phyloP scores from a whole-genome alignment of 2,329 filamentous ascomycete species.

The Colletotrichum cuscutae region DNA sequence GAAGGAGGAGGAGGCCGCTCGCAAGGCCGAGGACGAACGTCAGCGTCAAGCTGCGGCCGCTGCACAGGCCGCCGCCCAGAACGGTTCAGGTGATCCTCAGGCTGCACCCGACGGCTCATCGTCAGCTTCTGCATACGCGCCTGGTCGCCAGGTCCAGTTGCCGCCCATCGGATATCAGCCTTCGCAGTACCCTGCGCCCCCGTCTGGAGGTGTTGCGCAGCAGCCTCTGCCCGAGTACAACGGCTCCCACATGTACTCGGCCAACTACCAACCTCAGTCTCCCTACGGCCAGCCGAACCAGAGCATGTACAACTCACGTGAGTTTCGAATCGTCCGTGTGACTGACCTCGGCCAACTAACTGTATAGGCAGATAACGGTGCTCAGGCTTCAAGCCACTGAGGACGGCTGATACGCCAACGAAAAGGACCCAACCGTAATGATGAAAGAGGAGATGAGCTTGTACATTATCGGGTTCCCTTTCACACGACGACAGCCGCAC shows the following conservation, averaged over 20 bases:
- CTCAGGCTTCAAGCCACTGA: conserved; percentile 34
- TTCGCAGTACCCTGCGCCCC: conserved; percentile 73
- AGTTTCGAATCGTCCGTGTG: conserved; percentile 38
- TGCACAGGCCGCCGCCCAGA: conserved; percentile 63
- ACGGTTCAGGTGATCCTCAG: conserved; percentile 59
- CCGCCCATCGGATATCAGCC: conserved; percentile 81
- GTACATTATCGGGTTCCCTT: conserved; percentile 34
- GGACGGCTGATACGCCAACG: conserved; percentile 1
- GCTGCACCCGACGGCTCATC: conserved; percentile 62
- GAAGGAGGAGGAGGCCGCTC: conserved; percentile 94
- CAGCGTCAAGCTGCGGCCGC: conserved; percentile 60
- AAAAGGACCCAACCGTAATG: conserved; percentile 23
- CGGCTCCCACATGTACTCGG: conserved; percentile 63
- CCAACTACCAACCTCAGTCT: conserved; percentile 66
- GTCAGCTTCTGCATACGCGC: conserved; percentile 64
- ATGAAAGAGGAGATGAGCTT: conserved; percentile 27
- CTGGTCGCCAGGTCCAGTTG: conserved; percentile 70
- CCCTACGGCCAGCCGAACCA: conserved; percentile 67
- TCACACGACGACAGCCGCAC: conserved; percentile 24
- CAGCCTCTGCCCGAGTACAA: conserved; percentile 67
- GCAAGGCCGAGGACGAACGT: conserved; percentile 92
- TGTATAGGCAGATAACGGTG: conserved; percentile 37
- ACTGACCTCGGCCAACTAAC: conserved; percentile 12
- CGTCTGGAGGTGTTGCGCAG: conserved; percentile 59
- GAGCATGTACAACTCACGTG: conserved; percentile 71